Base-by-base conservation (phyloP, 371 early-diverging fungal genomes). In the Cokeromyces recurvatus region DNA sequence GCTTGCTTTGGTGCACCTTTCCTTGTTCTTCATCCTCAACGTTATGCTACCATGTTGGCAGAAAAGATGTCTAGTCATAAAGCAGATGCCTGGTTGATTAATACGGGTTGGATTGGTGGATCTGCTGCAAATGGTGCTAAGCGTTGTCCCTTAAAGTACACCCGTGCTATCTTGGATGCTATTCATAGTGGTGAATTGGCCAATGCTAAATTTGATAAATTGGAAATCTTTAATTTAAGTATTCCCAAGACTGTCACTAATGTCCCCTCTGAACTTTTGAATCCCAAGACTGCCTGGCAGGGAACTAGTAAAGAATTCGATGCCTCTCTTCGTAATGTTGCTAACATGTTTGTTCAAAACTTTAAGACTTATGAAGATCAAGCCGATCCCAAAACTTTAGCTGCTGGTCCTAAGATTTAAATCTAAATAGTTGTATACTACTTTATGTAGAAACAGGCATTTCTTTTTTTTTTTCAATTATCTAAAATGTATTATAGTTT, bases 51-150 rank as follows among this genome's bases (percentile, higher is more conserved):
- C 65, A 97, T 97, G 96, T 78, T 97, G 48, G 95, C 97, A 8
- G 82, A 91, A 32, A 93, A 95, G 86, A 94, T 97, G 84, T 66
- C 81, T 55, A 40, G 87, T 41, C 91, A 97, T 80, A 75, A 84
- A 66, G 89, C 89, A 44, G 74, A 91, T 66, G 96, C 90, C 20
- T 97, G 97, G 95, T 76, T 97, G 68, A 86, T 97, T 79, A 97
- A 97, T 86, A 97, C 98, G 36, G 98, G 98, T 41, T 97, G 98
- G 97, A 90, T 79, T 66, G 95, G 97, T 64, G 98, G 97, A 41
- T 79, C 84, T 15, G 94, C 91, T 67, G 94, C 91, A 65, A 93
- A 92, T 53, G 71, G 77, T 31, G 94, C 94, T 49, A 85, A 89
- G 79, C 90, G 98, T 39, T 92, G 94, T 59, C 75, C 94, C 34